Evolutionary conservation across 2,329 filamentous ascomycete genomes (phyloP).

Genomic region (Pestalotiopsis sp.): DNA sequence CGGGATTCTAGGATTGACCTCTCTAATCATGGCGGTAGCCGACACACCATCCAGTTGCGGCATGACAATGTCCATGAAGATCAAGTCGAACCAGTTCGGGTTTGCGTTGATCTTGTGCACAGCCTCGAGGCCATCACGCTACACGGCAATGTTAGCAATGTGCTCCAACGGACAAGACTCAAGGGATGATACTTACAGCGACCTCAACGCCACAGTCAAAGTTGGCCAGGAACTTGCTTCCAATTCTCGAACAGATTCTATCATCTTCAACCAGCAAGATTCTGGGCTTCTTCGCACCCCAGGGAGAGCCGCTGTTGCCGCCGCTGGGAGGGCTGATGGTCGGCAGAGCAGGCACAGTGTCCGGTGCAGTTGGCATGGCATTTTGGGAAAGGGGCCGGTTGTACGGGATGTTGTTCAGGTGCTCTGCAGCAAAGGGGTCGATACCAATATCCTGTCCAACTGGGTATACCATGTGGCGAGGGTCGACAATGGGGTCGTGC

Average conservation of each 20-base stretch:
- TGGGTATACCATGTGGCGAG: slow-evolving; percentile 79
- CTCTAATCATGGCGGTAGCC: slow-evolving; percentile 88
- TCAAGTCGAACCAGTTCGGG: slow-evolving; percentile 61
- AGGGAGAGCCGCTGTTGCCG: slow-evolving; percentile 45
- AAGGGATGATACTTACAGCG: slow-evolving; percentile 53
- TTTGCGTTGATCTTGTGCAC: slow-evolving; percentile 76
- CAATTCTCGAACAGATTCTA: slow-evolving; percentile 67
- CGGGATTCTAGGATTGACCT: slow-evolving; percentile 79
- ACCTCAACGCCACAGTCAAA: slow-evolving; percentile 70
- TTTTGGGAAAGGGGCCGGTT: slow-evolving; percentile 65
- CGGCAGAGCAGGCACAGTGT: slow-evolving; percentile 34
- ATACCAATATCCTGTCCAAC: slow-evolving; percentile 90
- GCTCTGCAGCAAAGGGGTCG: slow-evolving; percentile 91
- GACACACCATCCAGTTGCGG: slow-evolving; percentile 93
- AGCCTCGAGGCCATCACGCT: slow-evolving; percentile 88
- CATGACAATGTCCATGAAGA: slow-evolving; percentile 97
- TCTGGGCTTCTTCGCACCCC: slow-evolving; percentile 68
- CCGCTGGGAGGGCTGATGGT: slow-evolving; percentile 31
- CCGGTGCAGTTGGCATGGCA: slow-evolving; percentile 42
- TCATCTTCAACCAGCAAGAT: slow-evolving; percentile 91
- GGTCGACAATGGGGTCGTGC: slow-evolving; percentile 58
- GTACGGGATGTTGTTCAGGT: slow-evolving; percentile 94
- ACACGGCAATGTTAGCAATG: slow-evolving; percentile 24
- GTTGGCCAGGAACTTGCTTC: slow-evolving; percentile 66
- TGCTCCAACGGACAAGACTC: slow-evolving; percentile 13